Evolutionary conservation across 495 filamentous ascomycete genomes (phyloP).

Genomic region (Hyaloscypha variabilis): DNA sequence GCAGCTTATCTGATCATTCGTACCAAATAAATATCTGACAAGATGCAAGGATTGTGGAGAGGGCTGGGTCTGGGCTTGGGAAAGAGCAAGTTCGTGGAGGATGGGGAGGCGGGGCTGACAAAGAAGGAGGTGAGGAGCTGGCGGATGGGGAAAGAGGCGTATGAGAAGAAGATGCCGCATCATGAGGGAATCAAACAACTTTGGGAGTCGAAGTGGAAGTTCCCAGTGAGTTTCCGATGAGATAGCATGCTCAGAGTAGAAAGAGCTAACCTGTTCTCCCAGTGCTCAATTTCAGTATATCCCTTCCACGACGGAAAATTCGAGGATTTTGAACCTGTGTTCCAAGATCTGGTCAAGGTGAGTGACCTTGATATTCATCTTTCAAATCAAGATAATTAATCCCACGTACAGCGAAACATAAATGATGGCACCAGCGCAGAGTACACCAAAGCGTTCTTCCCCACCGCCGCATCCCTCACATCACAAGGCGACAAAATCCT

Average conservation of each 20-base stretch:
- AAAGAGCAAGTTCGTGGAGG: background rate
- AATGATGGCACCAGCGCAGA: constrained; percentile 64
- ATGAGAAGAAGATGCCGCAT: constrained; percentile 50
- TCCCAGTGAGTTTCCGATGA: constrained; percentile 50
- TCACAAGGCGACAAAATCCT: constrained; percentile 43
- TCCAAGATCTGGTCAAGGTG: constrained; percentile 62
- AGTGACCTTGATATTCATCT: constrained; percentile 22
- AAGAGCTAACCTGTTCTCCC: background rate
- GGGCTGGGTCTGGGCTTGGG: constrained; percentile 2
- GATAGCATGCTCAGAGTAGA: background rate
- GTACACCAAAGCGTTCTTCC: constrained; percentile 67
- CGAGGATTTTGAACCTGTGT: constrained; percentile 76
- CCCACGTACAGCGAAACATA: constrained; percentile 46
- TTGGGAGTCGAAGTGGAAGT: constrained; percentile 83
- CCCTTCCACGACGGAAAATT: constrained; percentile 75
- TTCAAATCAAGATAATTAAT: constrained; percentile 4
- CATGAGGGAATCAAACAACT: constrained; percentile 72
- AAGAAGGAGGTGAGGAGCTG: background rate
- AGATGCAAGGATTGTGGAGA: constrained; percentile 5
- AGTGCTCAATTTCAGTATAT: constrained; percentile 51
- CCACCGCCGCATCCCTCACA: constrained; percentile 56
- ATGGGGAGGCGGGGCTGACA: background rate
- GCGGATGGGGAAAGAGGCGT: constrained; percentile 8
- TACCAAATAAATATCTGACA: background rate
- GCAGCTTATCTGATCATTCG: too few relatives aligned